phyloP scores from a whole-genome alignment of 805 yeast species.

The Nakazawaea ernobii region DNA sequence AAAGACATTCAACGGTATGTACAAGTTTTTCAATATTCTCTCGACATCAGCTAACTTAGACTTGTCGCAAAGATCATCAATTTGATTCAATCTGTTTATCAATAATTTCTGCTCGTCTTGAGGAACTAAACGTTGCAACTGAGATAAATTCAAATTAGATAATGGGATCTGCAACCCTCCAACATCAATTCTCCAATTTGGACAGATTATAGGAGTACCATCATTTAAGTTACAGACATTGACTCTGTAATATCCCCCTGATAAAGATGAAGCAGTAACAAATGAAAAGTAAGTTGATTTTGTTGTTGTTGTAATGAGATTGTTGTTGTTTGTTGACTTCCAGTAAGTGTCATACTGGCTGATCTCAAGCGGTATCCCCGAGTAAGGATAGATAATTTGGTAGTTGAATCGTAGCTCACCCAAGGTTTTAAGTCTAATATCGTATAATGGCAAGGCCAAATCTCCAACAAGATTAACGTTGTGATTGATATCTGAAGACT shows the following conservation, averaged over 20 bases:
- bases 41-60: slow-evolving; percentile 32
- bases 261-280: slow-evolving; percentile 86
- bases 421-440: slow-evolving; percentile 70
- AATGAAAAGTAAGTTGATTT: slow-evolving; percentile 45
- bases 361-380: slow-evolving; percentile 78
- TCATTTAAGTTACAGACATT: slow-evolving; percentile 71
- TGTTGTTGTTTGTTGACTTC: slow-evolving; percentile 73
- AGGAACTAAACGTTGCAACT: slow-evolving; percentile 25
- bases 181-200: slow-evolving; percentile 51
- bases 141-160: slow-evolving; percentile 49
- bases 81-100: not conserved
- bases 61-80: slow-evolving; percentile 28
- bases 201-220: slow-evolving; percentile 81
- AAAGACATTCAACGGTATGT: slow-evolving; percentile 56
- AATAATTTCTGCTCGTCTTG: not conserved
- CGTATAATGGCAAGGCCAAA: slow-evolving; percentile 68
- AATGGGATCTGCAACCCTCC: slow-evolving; percentile 51
- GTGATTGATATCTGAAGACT: slow-evolving; percentile 30
- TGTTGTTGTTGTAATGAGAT: slow-evolving; percentile 7
- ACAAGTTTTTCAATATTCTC: slow-evolving; percentile 38
- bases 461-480: slow-evolving; percentile 30
- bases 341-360: slow-evolving; percentile 94
- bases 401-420: slow-evolving; percentile 76
- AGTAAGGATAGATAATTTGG: slow-evolving; percentile 84
- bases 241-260: slow-evolving; percentile 71